Percentiles rank a stretch among this genome's conserved stretches.
Evolutionary conservation across 306 rosid species (phyloP).

Genomic region (Cicer judaicum): DNA sequence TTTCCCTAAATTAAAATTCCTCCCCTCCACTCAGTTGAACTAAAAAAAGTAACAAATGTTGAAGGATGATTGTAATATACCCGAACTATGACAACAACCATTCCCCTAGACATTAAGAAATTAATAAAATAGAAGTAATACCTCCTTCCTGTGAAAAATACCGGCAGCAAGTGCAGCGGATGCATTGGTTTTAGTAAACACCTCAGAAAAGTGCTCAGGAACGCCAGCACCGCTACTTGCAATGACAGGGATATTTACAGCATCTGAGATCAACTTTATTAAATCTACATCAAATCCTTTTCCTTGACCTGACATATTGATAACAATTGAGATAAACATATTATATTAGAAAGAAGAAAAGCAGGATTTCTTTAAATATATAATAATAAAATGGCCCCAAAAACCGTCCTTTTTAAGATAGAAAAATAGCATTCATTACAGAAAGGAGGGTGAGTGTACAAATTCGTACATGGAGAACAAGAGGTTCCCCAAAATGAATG

Average conservation of each 20-base stretch:
- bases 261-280: conserved; percentile 74
- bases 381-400: not conserved
- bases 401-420: not conserved
- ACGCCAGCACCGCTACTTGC: conserved; percentile 98
- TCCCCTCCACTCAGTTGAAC: too few species aligned
- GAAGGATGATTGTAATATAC: not conserved
- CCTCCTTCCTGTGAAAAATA: conserved; percentile 97
- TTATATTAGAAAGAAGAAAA: conserved; percentile 33
- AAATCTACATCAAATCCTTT: conserved; percentile 87
- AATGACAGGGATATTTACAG: conserved; percentile 90
- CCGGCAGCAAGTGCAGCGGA: conserved; percentile 99
- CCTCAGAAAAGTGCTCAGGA: conserved; percentile 83
- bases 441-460: not conserved
- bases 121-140: conserved; percentile 32
- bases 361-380: not conserved
- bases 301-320: conserved; percentile 82
- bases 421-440: not conserved
- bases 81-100: not conserved
- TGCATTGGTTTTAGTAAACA: conserved; percentile 74
- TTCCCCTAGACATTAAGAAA: not conserved
- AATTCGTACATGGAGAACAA: not conserved
- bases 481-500: not conserved
- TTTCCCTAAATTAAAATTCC: too few species aligned
- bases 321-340: conserved; percentile 15
- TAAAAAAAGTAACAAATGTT: too few species aligned